These are phyloP conservation scores for Nakazawaea wyomingensis DNA, from an alignment of 805 yeast species.

Conservation along the genomic window DNA sequence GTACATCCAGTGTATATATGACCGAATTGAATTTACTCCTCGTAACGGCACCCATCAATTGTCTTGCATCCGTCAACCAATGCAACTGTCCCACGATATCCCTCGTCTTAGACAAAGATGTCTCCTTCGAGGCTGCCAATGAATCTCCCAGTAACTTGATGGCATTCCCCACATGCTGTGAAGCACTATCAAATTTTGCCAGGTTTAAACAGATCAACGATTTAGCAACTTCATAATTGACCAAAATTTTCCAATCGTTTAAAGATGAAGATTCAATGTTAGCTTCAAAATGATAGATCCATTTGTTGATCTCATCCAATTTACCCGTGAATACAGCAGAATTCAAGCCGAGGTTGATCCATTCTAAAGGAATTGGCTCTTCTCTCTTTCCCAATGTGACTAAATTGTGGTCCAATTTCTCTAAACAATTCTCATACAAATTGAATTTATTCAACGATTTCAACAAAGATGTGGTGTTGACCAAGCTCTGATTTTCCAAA, in stretches of 20 bases:
- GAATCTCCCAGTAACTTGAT: conserved; percentile 56
- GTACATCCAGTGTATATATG: conserved; percentile 15
- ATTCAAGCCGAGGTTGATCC: conserved; percentile 66
- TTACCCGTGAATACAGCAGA: conserved; percentile 69
- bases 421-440: conserved; percentile 59
- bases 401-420: conserved; percentile 36
- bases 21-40: conserved; percentile 11
- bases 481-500: conserved; percentile 22
- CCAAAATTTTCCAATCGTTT: conserved; percentile 48
- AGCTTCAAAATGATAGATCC: conserved; percentile 52
- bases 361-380: conserved; percentile 39
- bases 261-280: conserved; percentile 26
- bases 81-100: conserved; percentile 50
- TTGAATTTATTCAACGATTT: conserved; percentile 75
- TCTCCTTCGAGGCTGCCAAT: conserved; percentile 41
- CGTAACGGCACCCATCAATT: conserved; percentile 24
- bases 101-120: conserved; percentile 47
- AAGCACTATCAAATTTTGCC: conserved; percentile 29
- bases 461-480: conserved; percentile 51
- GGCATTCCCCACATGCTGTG: conserved; percentile 41
- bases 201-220: conserved; percentile 44
- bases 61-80: conserved; percentile 53
- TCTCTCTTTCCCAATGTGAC: conserved; percentile 14
- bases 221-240: conserved; percentile 61
- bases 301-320: conserved; percentile 40